A percentile compares a stretch with the other conserved stretches of the same genome.
Evolutionary conservation across 805 yeast genomes (phyloP).

Genomic region (Candida morakotiae): DNA sequence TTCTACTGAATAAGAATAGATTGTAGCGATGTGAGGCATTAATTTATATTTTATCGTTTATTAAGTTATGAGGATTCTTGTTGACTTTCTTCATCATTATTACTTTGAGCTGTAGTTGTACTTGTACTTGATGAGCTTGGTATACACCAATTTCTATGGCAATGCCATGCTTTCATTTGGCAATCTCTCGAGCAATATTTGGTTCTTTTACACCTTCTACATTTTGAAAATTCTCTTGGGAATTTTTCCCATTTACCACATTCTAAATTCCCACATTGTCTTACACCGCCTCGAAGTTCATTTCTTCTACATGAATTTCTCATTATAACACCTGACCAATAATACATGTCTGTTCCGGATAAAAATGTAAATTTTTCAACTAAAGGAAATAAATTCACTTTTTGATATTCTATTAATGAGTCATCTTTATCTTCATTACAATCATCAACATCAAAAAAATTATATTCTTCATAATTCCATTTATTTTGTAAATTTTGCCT

Average conservation of each 20-base stretch:
- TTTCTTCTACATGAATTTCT: slow-evolving; percentile 91
- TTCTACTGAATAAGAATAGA: too few relatives aligned
- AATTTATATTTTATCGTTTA: background rate
- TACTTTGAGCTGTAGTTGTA: slow-evolving; percentile 6
- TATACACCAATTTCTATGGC: slow-evolving; percentile 92
- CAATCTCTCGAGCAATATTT: slow-evolving; percentile 93
- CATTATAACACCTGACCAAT: slow-evolving; percentile 98
- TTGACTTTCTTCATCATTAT: slow-evolving; percentile 7
- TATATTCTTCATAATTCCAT: slow-evolving; percentile 40
- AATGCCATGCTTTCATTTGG: slow-evolving; percentile 87
- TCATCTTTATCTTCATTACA: slow-evolving; percentile 34
- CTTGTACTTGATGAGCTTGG: slow-evolving; percentile 32
- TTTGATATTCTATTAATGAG: slow-evolving; percentile 42
- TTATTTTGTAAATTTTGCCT: slow-evolving; percentile 25
- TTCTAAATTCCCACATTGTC: slow-evolving; percentile 90
- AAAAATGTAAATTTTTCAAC: slow-evolving; percentile 84
- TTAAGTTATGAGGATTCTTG: slow-evolving; percentile 5
- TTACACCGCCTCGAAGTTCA: slow-evolving; percentile 79
- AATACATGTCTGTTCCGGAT: slow-evolving; percentile 75
- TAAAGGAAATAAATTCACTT: slow-evolving; percentile 75
- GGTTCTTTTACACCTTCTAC: slow-evolving; percentile 90
- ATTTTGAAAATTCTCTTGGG: slow-evolving; percentile 92
- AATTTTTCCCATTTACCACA: slow-evolving; percentile 93
- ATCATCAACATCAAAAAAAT: slow-evolving; percentile 37
- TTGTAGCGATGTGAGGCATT: too few relatives aligned